phyloP scores from a whole-genome alignment of 352 stramenopile genomes.

The Globisporangium okanoganense region DNA sequence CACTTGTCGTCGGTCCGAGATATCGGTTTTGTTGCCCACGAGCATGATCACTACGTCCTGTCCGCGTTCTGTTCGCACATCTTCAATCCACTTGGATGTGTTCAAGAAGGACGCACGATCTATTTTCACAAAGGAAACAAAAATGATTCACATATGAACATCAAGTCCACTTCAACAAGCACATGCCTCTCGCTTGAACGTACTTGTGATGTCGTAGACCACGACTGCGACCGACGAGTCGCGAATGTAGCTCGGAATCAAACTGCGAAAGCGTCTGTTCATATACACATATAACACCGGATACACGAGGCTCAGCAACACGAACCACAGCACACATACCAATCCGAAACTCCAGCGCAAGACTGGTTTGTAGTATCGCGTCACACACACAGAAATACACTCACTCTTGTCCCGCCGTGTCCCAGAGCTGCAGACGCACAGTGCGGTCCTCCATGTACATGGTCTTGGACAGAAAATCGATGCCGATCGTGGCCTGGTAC shows the following conservation, averaged over 20 bases:
- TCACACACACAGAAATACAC: too few species aligned
- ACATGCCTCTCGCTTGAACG: constrained; percentile 9
- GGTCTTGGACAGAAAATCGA: constrained; percentile 99
- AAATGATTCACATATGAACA: not conserved
- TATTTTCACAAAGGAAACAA: constrained; percentile 19
- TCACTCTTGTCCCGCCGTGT: constrained; percentile 97
- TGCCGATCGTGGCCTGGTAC: constrained; percentile 99
- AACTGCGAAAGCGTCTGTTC: constrained; percentile 85
- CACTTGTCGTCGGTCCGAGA: constrained; percentile 95
- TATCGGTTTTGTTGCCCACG: constrained; percentile 99
- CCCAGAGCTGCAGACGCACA: constrained; percentile 98
- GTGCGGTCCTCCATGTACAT: constrained; percentile 98
- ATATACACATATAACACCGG: not conserved
- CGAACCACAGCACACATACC: not conserved
- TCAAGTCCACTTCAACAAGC: not conserved
- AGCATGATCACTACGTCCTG: constrained; percentile 99
- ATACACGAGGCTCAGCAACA: constrained; percentile 2
- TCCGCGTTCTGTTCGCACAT: constrained; percentile 96
- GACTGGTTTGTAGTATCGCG: too few species aligned
- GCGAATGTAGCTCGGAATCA: constrained; percentile 97
- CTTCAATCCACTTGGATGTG: constrained; percentile 99
- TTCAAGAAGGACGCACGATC: constrained; percentile 97
- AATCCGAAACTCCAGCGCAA: too few species aligned
- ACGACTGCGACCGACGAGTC: constrained; percentile 99
- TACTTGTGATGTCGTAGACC: constrained; percentile 99